A percentile compares a stretch with the other conserved stretches of the same genome.
Conservation (phyloP, 1,284 basidiomycete genomes). For the Sphaerobolus stellatus region DNA sequence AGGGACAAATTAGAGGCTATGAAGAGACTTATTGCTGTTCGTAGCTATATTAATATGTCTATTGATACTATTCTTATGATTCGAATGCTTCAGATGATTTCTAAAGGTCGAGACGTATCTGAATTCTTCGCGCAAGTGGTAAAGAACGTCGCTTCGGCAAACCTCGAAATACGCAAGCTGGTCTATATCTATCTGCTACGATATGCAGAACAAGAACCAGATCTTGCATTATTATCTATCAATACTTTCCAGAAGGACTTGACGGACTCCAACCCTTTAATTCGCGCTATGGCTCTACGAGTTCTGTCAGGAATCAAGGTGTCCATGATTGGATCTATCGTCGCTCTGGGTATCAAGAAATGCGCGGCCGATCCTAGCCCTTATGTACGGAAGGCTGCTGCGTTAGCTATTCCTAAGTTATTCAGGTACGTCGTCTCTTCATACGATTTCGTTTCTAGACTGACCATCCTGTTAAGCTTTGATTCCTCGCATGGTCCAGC, state of each 20-base stretch:
- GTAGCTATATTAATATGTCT: slow-evolving; percentile 29
- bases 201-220: slow-evolving; percentile 90
- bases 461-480: slow-evolving; percentile 47
- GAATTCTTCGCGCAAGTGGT: slow-evolving; percentile 93
- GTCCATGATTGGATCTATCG: slow-evolving; percentile 82
- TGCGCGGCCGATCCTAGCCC: slow-evolving; percentile 89
- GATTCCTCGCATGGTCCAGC: slow-evolving; percentile 71
- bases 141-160: slow-evolving; percentile 88
- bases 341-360: slow-evolving; percentile 88
- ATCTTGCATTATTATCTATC: slow-evolving; percentile 93
- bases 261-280: slow-evolving; percentile 87
- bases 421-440: slow-evolving; percentile 59
- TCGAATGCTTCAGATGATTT: slow-evolving; percentile 66
- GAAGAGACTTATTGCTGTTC: slow-evolving; percentile 88
- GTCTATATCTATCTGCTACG: slow-evolving; percentile 97
- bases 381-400: slow-evolving; percentile 91
- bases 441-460: slow-evolving; percentile 2
- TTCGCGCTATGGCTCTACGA: slow-evolving; percentile 91
- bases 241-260: slow-evolving; percentile 99
- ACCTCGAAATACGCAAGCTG: slow-evolving; percentile 93
- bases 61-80: not conserved
- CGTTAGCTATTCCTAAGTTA: slow-evolving; percentile 85
- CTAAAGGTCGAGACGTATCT: slow-evolving; percentile 88
- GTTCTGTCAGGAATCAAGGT: slow-evolving; percentile 91
- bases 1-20: slow-evolving; percentile 90